A percentile compares a stretch with the other conserved stretches of the same genome.
phyloP scores from a whole-genome alignment of 305 asterid genomes.

The Fraxinus platypoda region DNA sequence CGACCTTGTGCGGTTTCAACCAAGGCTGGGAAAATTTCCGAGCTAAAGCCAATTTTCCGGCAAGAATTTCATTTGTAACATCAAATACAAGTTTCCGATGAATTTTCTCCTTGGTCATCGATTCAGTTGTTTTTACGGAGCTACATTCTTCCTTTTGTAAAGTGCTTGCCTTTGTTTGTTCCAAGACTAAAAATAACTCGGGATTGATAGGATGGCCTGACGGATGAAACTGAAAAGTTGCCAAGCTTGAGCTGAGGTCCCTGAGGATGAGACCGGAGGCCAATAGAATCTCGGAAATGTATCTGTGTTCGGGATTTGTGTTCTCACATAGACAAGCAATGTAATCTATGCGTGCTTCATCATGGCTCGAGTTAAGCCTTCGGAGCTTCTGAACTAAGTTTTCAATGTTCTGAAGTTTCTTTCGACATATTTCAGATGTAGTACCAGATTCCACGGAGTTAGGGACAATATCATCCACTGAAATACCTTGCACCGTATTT shows the following conservation, averaged over 20 bases:
- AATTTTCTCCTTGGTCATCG: conserved; percentile 31
- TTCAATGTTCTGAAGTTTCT: conserved; percentile 71
- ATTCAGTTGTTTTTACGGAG: conserved; percentile 31
- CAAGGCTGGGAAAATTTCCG: conserved; percentile 42
- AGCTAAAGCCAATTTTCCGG: conserved; percentile 38
- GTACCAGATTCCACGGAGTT: conserved; percentile 33
- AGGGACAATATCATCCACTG: conserved; percentile 21
- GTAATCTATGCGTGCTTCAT: conserved; percentile 82
- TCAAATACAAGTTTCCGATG: conserved; percentile 77
- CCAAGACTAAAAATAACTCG: conserved; percentile 80
- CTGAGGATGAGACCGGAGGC: conserved; percentile 94
- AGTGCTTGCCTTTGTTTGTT: conserved; percentile 71
- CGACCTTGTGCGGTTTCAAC: conserved; percentile 37
- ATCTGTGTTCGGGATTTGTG: conserved; percentile 72
- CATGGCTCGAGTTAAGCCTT: conserved; percentile 85
- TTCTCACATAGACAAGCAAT: conserved; percentile 86
- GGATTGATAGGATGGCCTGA: conserved; percentile 90
- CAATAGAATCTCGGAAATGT: conserved; percentile 78
- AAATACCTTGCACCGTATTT: conserved; percentile 26
- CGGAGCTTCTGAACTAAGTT: conserved; percentile 74
- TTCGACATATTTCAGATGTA: conserved; percentile 47
- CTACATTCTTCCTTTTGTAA: conserved; percentile 33
- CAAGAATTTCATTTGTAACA: conserved; percentile 74
- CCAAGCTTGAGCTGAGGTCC: conserved; percentile 63
- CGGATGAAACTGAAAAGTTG: conserved; percentile 69